Conservation (phyloP, 495 filamentous ascomycete species). For the Apiosordaria backusii region DNA sequence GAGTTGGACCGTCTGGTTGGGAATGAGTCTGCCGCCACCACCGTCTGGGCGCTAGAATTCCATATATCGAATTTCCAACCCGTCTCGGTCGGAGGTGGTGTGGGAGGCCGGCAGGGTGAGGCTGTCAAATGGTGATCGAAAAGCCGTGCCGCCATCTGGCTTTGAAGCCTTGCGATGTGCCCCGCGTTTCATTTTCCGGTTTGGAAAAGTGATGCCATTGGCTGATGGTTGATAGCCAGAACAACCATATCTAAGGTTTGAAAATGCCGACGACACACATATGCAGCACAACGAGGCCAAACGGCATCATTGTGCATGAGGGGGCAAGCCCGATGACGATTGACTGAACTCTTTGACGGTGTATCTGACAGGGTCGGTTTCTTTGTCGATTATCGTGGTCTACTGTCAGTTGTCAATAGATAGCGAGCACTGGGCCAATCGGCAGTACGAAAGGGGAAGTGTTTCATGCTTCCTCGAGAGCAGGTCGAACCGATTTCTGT, state of each 20-base stretch:
- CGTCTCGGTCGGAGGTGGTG: neutral
- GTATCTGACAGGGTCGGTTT: neutral
- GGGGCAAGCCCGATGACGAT: neutral
- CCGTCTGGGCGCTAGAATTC: too few species aligned
- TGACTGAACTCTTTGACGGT: neutral
- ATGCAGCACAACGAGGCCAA: neutral
- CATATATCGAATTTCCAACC: neutral
- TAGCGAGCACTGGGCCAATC: constrained; percentile 5
- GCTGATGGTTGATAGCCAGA: neutral
- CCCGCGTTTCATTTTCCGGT: neutral
- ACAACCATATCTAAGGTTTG: neutral
- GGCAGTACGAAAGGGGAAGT: constrained; percentile 2
- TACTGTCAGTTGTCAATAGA: neutral
- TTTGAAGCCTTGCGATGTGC: neutral
- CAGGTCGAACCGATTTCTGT: neutral
- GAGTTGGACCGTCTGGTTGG: neutral
- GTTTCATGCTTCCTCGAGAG: constrained; percentile 14
- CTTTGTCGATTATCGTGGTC: neutral
- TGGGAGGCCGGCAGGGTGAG: neutral
- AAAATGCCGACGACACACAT: neutral
- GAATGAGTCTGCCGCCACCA: neutral
- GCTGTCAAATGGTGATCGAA: constrained; percentile 2
- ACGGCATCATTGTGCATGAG: neutral
- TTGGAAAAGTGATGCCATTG: constrained; percentile 2
- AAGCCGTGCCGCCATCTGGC: neutral